These are phyloP conservation scores for Vitis rupestris DNA, from an alignment of 164 flowering plant genomes.

Conservation along the genomic window DNA sequence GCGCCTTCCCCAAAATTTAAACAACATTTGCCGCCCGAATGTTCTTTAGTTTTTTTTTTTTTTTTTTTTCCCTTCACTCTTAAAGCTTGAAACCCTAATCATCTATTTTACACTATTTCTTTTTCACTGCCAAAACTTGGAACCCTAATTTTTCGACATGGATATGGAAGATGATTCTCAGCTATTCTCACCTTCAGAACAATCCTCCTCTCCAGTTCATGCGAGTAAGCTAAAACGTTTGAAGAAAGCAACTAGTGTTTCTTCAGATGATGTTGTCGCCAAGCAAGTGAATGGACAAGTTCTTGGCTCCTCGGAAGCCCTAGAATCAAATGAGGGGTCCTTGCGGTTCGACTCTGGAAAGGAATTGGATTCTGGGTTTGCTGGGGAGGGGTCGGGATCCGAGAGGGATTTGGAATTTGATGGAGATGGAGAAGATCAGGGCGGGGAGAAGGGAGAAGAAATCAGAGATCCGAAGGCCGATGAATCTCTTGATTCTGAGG, in stretches of 20 bases:
- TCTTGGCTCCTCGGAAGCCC: conserved; percentile 3
- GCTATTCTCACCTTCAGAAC: conserved; percentile 28
- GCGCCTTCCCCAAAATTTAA: neutral
- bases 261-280: conserved; percentile 3
- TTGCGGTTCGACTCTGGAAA: too few species aligned
- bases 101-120: neutral
- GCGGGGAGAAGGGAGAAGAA: conserved; percentile 9
- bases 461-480: too few species aligned
- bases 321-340: neutral
- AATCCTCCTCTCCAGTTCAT: conserved; percentile 34
- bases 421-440: conserved; percentile 17
- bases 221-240: conserved; percentile 55
- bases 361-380: too few species aligned
- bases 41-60: too few species aligned
- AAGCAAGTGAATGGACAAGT: neutral
- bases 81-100: neutral
- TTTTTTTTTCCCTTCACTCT: too few species aligned
- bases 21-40: conserved; percentile 12
- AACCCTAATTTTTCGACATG: conserved; percentile 27
- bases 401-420: conserved; percentile 15
- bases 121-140: neutral
- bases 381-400: conserved; percentile 9
- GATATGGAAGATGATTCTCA: conserved; percentile 61
- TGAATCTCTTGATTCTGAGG: neutral
- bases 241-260: conserved; percentile 36